Base-by-base conservation (phyloP, 306 rosid species). In the Potentilla sterilis region DNA sequence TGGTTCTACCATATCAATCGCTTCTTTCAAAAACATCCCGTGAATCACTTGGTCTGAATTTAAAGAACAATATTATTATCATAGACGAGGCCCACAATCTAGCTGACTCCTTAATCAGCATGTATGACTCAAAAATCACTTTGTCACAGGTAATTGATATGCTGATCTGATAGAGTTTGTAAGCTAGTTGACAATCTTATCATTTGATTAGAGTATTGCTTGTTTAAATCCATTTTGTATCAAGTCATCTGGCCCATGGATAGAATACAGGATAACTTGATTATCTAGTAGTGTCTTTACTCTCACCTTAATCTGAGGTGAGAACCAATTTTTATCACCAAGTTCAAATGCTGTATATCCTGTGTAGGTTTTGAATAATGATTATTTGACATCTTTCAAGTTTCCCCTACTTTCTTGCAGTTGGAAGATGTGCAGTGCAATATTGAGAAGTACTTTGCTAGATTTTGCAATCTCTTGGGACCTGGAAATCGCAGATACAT, bases 81-180 rank as follows among this genome's bases (percentile, higher is more conserved):
- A 85, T 95, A 79, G 98, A 95, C 1, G 97, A 92, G 85, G 98
- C 98, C 69, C 98, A 92, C 76, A 95, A 95, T 89, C 82, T 92
- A 82, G 96, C 97, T 43, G 98, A 95, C 82, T 90, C 97, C 69
- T 97, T 95, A 74, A 88, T 92, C 90, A 86, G 89, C 72, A 92
- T 95, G 92, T 83, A 90, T 79, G 93, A 90, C 82, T 88, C 96
- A 79, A 90, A 78, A 88, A 69, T 92, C 76, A 92, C 87, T 71
- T 52, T 87, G 73, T 82, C 78, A 41, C 97, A 92, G 97, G 98
- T 95, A 84, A 84, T 74, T 49, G 52, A 67, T 47, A 70, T 70
- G 67, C 69, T 77, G 37, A 63, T 70, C 61, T 37, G 42, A 62
- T 73, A 9, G 10, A 59, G 63, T 76, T 67, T 19, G 28, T 48